Percentiles rank a stretch among this genome's conserved stretches.
Conservation (phyloP, 306 rosid genomes). For the Geum urbanum region DNA sequence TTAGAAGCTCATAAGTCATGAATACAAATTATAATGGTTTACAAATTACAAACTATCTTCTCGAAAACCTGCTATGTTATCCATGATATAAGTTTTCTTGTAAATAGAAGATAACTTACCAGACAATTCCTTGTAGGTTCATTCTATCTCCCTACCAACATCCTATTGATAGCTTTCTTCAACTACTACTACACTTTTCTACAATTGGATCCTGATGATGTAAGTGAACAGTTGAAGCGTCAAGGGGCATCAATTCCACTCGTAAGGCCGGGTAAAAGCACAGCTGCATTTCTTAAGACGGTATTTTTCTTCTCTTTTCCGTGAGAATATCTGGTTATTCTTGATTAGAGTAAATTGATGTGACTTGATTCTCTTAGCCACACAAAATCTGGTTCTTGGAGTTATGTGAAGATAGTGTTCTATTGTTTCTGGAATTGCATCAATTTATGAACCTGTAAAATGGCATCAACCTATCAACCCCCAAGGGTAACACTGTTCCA, state of each 20-base stretch:
- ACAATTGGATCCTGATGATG: constrained; percentile 92
- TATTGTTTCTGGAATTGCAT: neutral
- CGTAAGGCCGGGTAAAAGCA: constrained; percentile 83
- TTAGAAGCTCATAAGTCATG: neutral
- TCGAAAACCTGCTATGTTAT: neutral
- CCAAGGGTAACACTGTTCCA: neutral
- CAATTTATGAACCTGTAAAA: neutral
- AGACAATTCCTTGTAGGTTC: constrained; percentile 56
- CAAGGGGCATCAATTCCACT: constrained; percentile 98
- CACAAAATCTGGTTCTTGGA: neutral
- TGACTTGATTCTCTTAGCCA: constrained; percentile 8
- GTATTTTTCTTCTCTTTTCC: constrained; percentile 39
- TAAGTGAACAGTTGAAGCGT: constrained; percentile 90
- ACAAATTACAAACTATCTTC: neutral
- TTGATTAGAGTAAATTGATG: neutral
- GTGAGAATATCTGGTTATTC: constrained; percentile 3
- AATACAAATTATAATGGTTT: constrained; percentile 2
- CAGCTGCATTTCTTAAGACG: constrained; percentile 75
- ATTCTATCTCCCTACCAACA: constrained; percentile 80
- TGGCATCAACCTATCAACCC: neutral
- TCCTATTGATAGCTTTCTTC: constrained; percentile 90
- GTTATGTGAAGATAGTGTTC: neutral
- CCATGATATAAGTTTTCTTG: constrained; percentile 3
- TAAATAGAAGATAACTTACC: constrained; percentile 16
- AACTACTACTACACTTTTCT: constrained; percentile 96